Evolutionary conservation across 73 alveolate species (phyloP), one percentile per base, ranked within the genome.

Genomic region (Uronychia setigera): DNA sequence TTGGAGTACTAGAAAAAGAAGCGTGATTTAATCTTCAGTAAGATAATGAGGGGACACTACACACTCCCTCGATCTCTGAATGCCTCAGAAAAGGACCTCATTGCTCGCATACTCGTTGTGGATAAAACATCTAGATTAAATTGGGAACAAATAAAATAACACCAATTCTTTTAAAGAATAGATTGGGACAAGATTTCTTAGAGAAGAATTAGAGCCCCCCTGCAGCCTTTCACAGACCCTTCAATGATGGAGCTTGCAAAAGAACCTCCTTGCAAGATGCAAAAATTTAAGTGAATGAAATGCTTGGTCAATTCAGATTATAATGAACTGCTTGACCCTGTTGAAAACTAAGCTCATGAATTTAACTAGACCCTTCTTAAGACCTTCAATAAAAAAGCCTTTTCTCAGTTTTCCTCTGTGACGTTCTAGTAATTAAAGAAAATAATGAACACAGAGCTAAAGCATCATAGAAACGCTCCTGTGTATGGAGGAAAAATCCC

Each of bases 401-500:
- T 46, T 46, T 46, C 67, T 19, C 19, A 5, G n/a, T 46, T 46
- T 19, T 11, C 5, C n/a, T 5, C 5, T 5, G 67, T 46, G n/a
- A 46, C 5, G 19, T 46, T 11, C 19, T 19, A 46, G 19, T 19
- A 46, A 46, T 11, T 46, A 19, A 46, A 46, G 67, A 46, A 46
- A 19, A 46, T 46, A 11, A 5, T 46, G n/a, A 46, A 19, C 19
- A 5, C 5, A 19, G 19, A 46, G 67, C n/a, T 46, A 11, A 46
- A 46, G 67, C 5, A 5, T 46, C n/a, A 11, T 19, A 46, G 19
- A 19, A 19, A 19, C n/a, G 19, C n/a, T 46, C 19, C 5, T 5
- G 67, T 46, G 67, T 46, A 11, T 46, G 67, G 67, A 46, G 67
- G 67, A n/a, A n/a, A n/a, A n/a, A n/a, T n/a, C n/a, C n/a, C n/a